Percentiles rank a stretch among this genome's conserved stretches.
phyloP scores from a whole-genome alignment of 495 filamentous ascomycete species.

The Trichoderma virens region DNA sequence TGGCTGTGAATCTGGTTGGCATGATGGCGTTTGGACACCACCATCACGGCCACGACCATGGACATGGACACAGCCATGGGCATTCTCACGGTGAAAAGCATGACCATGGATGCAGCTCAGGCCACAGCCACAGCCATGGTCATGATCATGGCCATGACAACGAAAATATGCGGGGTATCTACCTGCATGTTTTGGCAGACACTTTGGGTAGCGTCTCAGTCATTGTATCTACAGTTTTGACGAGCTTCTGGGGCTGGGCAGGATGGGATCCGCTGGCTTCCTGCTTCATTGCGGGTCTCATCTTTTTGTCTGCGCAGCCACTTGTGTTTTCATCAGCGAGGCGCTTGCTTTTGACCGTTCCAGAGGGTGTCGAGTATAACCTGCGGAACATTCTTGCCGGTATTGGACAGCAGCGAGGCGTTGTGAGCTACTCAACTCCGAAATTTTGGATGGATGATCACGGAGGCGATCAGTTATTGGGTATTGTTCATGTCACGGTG shows the following conservation, averaged over 20 bases:
- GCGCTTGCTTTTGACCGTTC: slow-evolving; percentile 73
- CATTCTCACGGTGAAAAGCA: slow-evolving; percentile 22
- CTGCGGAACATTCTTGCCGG: slow-evolving; percentile 79
- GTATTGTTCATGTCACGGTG: slow-evolving; percentile 77
- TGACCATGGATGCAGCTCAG: slow-evolving; percentile 17
- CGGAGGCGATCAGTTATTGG: slow-evolving; percentile 48
- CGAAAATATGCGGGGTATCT: slow-evolving; percentile 99
- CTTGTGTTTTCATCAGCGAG: slow-evolving; percentile 79
- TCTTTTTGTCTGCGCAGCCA: slow-evolving; percentile 80
- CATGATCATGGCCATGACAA: slow-evolving; percentile 62
- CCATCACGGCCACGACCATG: slow-evolving; percentile 61
- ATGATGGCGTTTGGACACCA: slow-evolving; percentile 77
- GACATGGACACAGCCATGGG: slow-evolving; percentile 32
- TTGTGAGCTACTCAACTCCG: slow-evolving; percentile 77
- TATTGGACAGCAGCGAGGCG: slow-evolving; percentile 73
- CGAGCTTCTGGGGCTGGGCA: slow-evolving; percentile 77
- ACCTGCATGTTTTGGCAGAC: slow-evolving; percentile 90
- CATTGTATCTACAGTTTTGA: slow-evolving; percentile 82
- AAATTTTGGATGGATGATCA: slow-evolving; percentile 92
- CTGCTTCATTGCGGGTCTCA: slow-evolving; percentile 85
- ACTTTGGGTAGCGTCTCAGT: slow-evolving; percentile 91
- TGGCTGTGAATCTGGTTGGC: slow-evolving; percentile 85
- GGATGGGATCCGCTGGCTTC: slow-evolving; percentile 97
- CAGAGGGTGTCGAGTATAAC: slow-evolving; percentile 79
- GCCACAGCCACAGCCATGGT: slow-evolving; percentile 25